Evolutionary conservation across 306 rosid genomes (phyloP), one percentile per base, ranked within the genome.

Genomic region (Erythrophleum fordii): DNA sequence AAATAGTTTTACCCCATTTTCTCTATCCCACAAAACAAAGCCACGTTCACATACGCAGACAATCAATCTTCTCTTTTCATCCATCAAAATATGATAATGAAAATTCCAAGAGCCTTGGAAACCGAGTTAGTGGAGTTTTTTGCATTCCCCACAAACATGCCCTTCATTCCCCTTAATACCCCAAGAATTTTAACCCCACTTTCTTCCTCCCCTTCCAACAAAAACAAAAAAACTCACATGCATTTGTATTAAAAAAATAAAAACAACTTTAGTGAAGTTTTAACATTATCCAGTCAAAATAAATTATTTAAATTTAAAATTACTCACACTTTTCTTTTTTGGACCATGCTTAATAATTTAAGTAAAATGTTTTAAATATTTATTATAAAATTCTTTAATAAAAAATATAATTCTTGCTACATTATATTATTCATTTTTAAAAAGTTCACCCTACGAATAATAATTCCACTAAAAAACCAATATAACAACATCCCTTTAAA

Each of bases 111-210:
- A 84, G 93, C 97, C 81, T 94, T 70, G 97, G 93, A 83, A 92
- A 86, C 77, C 95, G 97, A 85, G 98, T 87, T 87, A 92, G 98
- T 94, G 97, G 97, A 91, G 78, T 83, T 87, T 84, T 86, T 89
- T 67, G 81, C 91, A 80, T 84, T 94, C 91, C 97, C 97, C 98
- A 92, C 96, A 92, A 92, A 90, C 97, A 89, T 89, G 97, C 94
- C 73, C 73, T 61, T 92, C 51, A 18, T n/a, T 10, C 81, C 82
- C 59, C 80, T 89, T 87, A 80, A 86, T 10, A n/a, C 60, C 83
- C 88, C 94, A 85, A 87, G 77, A 82, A 87, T 79, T 88, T 88
- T 90, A 83, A 67, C 80, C 66, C 7, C 87, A 73, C 64, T 35
- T 5, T 34, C 48, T 66, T 66, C 37, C n/a, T 66, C 23, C 4